A percentile compares a stretch with the other conserved stretches of the same genome.
Evolutionary conservation across 345 rosid species (phyloP).

Genomic region (Eucalyptus polybractea): DNA sequence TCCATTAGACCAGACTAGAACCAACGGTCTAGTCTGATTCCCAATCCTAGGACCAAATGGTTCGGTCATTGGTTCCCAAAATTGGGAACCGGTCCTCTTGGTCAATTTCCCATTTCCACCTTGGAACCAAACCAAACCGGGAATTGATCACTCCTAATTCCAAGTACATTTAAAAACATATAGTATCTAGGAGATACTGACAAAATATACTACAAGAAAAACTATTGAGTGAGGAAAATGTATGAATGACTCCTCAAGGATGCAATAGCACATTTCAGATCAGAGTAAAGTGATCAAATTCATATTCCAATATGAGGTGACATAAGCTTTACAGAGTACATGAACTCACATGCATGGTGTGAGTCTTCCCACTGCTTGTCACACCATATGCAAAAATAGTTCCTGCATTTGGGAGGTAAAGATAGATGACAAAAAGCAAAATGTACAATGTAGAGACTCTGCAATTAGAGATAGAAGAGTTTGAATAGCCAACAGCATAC

Average conservation of each 20-base stretch:
- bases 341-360: conserved; percentile 94
- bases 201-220: not conserved
- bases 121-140: too few species aligned
- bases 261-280: not conserved
- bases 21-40: too few species aligned
- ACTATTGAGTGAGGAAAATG: not conserved
- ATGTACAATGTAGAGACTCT: not conserved
- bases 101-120: too few species aligned
- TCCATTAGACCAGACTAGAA: too few species aligned
- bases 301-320: not conserved
- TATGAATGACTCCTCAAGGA: not conserved
- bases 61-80: too few species aligned
- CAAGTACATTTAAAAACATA: not conserved
- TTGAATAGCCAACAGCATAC: not conserved
- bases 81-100: too few species aligned
- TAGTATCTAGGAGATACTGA: not conserved
- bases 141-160: too few species aligned
- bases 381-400: conserved; percentile 98
- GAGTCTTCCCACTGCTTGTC: conserved; percentile 99
- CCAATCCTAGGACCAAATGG: too few species aligned
- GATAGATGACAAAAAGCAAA: not conserved
- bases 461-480: not conserved
- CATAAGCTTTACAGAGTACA: not conserved
- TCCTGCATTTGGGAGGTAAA: conserved; percentile 27
- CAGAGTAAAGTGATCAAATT: not conserved